Conservation (phyloP, 108 stramenopile species). For the Stephanodiscus triporus region DNA sequence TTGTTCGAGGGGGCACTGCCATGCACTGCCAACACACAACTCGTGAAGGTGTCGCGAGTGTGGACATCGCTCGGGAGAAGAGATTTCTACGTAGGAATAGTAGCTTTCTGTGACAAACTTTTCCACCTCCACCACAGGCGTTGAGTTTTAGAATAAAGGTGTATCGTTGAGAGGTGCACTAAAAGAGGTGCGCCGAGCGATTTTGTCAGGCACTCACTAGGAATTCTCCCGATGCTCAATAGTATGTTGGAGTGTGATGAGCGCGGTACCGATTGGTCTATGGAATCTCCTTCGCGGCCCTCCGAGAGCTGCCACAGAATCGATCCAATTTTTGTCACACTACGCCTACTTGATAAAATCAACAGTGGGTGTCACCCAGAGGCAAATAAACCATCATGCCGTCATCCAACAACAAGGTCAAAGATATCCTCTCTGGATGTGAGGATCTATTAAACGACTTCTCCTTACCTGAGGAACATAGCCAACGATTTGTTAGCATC, state of each 20-base stretch:
- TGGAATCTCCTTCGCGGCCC: no score
- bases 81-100: constrained; percentile 3
- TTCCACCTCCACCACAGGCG: background rate
- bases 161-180: constrained; percentile 12
- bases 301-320: no score
- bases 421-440: background rate
- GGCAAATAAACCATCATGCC: constrained; percentile 2
- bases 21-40: no score
- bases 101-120: background rate
- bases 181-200: background rate
- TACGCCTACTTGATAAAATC: no score
- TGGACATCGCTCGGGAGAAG: no score
- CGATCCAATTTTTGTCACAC: no score
- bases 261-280: background rate
- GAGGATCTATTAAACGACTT: constrained; percentile 18
- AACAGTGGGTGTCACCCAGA: background rate
- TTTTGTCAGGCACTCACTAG: no score
- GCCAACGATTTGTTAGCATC: constrained; percentile 11
- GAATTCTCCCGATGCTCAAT: no score
- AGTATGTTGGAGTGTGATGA: no score
- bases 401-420: constrained; percentile 5
- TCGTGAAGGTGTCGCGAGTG: background rate
- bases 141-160: no score
- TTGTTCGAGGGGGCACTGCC: background rate
- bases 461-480: constrained; percentile 10